Evolutionary conservation across 1,284 basidiomycete species (phyloP), one percentile per base, ranked within the genome.

Genomic region (Boletus smithii): DNA sequence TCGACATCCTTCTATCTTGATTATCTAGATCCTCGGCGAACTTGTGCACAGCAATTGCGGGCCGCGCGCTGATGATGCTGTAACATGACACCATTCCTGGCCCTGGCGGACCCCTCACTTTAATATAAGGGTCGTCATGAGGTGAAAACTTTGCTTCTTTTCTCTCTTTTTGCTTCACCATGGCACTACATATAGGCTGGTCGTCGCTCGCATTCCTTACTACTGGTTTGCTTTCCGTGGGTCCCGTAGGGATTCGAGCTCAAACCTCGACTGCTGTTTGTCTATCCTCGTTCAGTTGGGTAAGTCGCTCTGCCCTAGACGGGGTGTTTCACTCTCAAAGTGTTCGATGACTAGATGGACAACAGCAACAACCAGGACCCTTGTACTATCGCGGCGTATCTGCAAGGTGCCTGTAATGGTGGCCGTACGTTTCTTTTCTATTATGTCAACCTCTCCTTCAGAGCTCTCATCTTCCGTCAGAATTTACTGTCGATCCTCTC

Each of bases 331-430:
- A 10, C 24, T 10, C 29, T 44, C 13, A 41, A 42, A 14, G 3
- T 16, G 17, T 23, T 32, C 17, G 3, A 22, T 39, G 26, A 16
- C 7, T 24, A 71, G 70, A 60, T 70, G 60, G 16, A 46, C 53
- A 72, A 72, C 31, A 62, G 54, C 31, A 45, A 45, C 9, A 23
- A 11, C 11, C 71, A 71, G 40, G 62, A 45, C n/a, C 67, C 71
- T 18, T 73, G 71, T 40, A 6, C 61, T 5, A 48, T 73, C 29
- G 38, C 60, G 8, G 62, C 70, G 2, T 71, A 67, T 53, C 42
- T 69, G 4, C 47, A 57, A 36, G 61, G 58, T 20, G 63, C 50
- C 1, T 73, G 71, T 33, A 51, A 48, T 14, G 51, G 32, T 39
- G 65, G 60, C 22, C 38, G 70, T 72, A 44, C 29, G 66, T 55